Conservation (phyloP, 2,329 filamentous ascomycete genomes). For the Pleurostoma richardsiae region DNA sequence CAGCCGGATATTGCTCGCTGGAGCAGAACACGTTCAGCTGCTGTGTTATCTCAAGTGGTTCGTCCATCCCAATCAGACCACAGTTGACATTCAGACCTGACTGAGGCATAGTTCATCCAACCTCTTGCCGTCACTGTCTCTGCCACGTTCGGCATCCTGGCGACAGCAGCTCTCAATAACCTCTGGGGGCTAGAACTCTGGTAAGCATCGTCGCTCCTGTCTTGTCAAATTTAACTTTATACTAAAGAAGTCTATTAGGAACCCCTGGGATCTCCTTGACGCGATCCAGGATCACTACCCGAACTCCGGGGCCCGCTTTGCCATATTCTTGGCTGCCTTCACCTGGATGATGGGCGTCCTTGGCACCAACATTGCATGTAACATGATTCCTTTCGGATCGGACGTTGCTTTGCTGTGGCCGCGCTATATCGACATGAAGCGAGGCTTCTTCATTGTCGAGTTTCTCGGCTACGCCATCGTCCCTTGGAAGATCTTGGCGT, state of each 20-base stretch:
- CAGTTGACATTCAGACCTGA: background rate
- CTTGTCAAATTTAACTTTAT: background rate
- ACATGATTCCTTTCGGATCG: conserved; percentile 30
- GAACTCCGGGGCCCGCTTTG: conserved; percentile 7
- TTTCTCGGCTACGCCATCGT: conserved; percentile 12
- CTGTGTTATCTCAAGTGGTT: conserved; percentile 35
- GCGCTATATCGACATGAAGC: conserved; percentile 28
- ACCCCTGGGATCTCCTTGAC: conserved; percentile 14
- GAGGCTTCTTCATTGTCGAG: conserved; percentile 18
- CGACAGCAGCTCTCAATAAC: conserved; percentile 36
- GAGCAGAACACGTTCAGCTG: conserved; percentile 26
- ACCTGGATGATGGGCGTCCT: conserved; percentile 12
- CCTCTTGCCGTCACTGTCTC: conserved; percentile 34
- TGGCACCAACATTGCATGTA: conserved; percentile 18
- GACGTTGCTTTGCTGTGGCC: conserved; percentile 27
- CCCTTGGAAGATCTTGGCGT: conserved; percentile 17
- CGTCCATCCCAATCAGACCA: background rate
- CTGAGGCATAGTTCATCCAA: conserved; percentile 17
- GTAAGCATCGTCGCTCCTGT: conserved; percentile 2
- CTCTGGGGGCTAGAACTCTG: conserved; percentile 25
- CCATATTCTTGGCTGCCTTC: conserved; percentile 12
- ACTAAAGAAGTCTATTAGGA: conserved; percentile 1
- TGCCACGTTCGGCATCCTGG: conserved; percentile 35
- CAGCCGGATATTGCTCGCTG: conserved; percentile 39
- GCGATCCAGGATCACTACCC: conserved; percentile 15